These are phyloP conservation scores for Apiospora rasikravindrae DNA, from an alignment of 2,329 filamentous ascomycete species.

Conservation along the genomic window DNA sequence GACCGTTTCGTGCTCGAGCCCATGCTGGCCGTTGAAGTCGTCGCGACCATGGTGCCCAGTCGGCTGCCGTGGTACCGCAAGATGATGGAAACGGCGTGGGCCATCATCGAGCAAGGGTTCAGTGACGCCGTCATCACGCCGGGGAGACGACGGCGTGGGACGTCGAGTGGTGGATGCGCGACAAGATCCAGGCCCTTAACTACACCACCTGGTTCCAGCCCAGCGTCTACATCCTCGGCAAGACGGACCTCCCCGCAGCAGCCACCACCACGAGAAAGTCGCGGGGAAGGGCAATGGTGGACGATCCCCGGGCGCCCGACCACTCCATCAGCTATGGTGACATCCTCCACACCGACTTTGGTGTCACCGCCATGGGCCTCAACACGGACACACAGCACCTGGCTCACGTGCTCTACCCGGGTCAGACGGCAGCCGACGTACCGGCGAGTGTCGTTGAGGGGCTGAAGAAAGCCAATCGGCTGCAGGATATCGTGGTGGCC, in stretches of 20 bases:
- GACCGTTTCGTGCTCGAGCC: slow-evolving; percentile 47
- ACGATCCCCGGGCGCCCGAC: slow-evolving; percentile 28
- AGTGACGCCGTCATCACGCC: slow-evolving; percentile 49
- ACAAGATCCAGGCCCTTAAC: slow-evolving; percentile 52
- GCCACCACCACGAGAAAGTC: background rate
- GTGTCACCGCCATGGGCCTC: slow-evolving; percentile 51
- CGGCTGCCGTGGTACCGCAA: slow-evolving; percentile 49
- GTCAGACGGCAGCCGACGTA: slow-evolving; percentile 46
- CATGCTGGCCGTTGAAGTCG: slow-evolving; percentile 52
- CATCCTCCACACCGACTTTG: slow-evolving; percentile 56
- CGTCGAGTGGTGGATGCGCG: slow-evolving; percentile 58
- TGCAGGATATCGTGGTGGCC: slow-evolving; percentile 52
- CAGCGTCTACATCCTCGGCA: slow-evolving; percentile 47
- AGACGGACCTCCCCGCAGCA: slow-evolving; percentile 30
- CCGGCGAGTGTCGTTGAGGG: slow-evolving; percentile 49
- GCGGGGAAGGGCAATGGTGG: background rate
- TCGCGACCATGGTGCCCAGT: slow-evolving; percentile 48
- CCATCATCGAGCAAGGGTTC: slow-evolving; percentile 52
- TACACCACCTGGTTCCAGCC: slow-evolving; percentile 60
- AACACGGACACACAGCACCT: slow-evolving; percentile 58
- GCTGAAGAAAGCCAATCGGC: slow-evolving; percentile 49
- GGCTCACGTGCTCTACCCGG: slow-evolving; percentile 52
- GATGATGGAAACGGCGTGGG: slow-evolving; percentile 57
- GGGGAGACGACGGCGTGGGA: slow-evolving; percentile 50
- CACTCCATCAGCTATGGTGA: slow-evolving; percentile 49